A percentile compares a stretch with the other conserved stretches of the same genome.
These are phyloP conservation scores for Cercospora janseana DNA, from an alignment of 2,329 filamentous ascomycete genomes.

Conservation along the genomic window DNA sequence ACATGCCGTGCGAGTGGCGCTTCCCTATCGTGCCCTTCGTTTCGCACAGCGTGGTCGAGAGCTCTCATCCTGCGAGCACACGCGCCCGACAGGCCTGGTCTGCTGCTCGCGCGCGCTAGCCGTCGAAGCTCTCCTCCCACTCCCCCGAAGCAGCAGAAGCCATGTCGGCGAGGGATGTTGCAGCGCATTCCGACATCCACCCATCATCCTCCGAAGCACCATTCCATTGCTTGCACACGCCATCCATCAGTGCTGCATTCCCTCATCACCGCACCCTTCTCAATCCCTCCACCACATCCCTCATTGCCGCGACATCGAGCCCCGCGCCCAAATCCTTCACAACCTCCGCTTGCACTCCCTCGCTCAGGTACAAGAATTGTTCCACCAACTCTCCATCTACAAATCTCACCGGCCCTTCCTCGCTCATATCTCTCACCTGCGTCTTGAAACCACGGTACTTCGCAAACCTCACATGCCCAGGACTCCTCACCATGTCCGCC, in stretches of 20 bases:
- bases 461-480: constrained; percentile 73
- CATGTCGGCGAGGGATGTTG: no score
- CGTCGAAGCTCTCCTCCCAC: no score
- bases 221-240: no score
- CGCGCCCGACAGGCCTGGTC: no score
- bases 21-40: no score
- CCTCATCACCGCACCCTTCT: constrained; percentile 43
- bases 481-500: constrained; percentile 62
- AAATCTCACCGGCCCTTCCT: constrained; percentile 77
- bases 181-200: no score
- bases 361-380: constrained; percentile 70
- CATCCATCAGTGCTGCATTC: background rate
- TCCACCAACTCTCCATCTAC: constrained; percentile 92
- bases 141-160: no score
- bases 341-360: constrained; percentile 56
- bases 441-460: constrained; percentile 81
- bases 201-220: no score
- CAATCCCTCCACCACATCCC: constrained; percentile 58
- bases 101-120: no score
- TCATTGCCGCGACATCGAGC: constrained; percentile 56
- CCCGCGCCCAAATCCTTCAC: constrained; percentile 45
- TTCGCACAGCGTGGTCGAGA: no score
- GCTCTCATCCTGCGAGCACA: no score
- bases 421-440: constrained; percentile 57
- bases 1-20: no score